Evolutionary conservation across 371 early-diverging fungal species (phyloP).

Genomic region (Rhizomucor miehei): DNA sequence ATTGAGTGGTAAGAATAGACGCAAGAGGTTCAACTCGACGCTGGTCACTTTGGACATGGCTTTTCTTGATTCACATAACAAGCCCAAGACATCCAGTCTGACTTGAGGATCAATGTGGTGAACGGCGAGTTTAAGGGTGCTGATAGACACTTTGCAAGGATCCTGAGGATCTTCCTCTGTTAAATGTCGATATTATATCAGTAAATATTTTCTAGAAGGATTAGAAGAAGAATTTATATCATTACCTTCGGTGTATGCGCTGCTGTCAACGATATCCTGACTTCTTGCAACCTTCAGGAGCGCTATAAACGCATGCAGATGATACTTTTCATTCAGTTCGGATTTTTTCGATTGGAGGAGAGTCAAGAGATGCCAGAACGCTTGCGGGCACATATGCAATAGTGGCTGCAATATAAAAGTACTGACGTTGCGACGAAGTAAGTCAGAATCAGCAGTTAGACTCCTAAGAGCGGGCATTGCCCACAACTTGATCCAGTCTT

Average conservation of each 20-base stretch:
- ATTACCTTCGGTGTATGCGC: conserved; percentile 31
- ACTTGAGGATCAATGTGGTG: conserved; percentile 71
- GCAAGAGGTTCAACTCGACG: conserved; percentile 56
- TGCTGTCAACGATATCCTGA: conserved; percentile 56
- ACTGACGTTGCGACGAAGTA: conserved; percentile 35
- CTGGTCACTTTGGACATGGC: conserved; percentile 57
- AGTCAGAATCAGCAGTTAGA: conserved; percentile 37
- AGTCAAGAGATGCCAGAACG: conserved; percentile 41
- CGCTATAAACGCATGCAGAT: conserved; percentile 45
- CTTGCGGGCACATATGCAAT: conserved; percentile 29
- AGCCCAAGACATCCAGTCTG: conserved; percentile 78
- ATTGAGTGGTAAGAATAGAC: conserved; percentile 62
- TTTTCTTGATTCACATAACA: conserved; percentile 76
- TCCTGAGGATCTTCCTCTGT: conserved; percentile 11
- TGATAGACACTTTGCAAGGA: conserved; percentile 24
- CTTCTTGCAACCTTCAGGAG: conserved; percentile 51
- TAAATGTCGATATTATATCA: no score
- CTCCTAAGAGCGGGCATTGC: conserved; percentile 25
- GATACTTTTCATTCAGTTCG: conserved; percentile 12
- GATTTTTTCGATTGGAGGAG: conserved; percentile 22
- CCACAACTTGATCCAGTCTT: conserved; percentile 41
- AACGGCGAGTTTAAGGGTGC: conserved; percentile 56
- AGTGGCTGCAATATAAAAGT: conserved; percentile 36
- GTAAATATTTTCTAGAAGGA: neutral
- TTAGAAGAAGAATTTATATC: neutral